These are phyloP conservation scores for Aureobasidium sp. DNA, from an alignment of 2,329 filamentous ascomycete species.

Conservation along the genomic window DNA sequence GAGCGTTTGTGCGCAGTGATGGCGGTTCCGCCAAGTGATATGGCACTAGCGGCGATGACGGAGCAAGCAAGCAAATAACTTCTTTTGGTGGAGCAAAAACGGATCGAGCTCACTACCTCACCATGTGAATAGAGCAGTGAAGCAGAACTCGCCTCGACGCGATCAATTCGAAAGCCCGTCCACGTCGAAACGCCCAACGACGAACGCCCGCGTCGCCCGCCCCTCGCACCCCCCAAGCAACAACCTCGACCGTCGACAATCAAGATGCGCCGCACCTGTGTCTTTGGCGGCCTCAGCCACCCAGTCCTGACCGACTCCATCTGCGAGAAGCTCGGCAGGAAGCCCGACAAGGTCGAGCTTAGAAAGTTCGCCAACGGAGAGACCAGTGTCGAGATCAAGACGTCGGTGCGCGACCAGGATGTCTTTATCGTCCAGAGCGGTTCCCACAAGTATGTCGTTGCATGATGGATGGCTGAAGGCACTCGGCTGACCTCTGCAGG, in stretches of 20 bases:
- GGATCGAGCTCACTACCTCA: not conserved
- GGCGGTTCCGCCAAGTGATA: not conserved
- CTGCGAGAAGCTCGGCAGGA: constrained; percentile 55
- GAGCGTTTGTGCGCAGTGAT: not conserved
- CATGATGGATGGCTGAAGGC: not conserved
- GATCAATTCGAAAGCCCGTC: not conserved
- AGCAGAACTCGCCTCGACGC: not conserved
- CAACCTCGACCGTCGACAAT: constrained; percentile 14
- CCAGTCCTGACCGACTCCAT: constrained; percentile 55
- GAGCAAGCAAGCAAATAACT: constrained; percentile 1
- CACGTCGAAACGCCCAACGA: not conserved
- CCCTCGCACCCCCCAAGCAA: not conserved
- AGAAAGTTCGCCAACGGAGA: constrained; percentile 63
- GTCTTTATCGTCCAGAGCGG: constrained; percentile 98
- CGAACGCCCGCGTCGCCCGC: not conserved
- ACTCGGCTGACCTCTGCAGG: constrained; percentile 30
- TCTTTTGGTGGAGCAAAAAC: not conserved
- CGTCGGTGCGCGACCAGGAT: constrained; percentile 87
- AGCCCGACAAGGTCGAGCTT: constrained; percentile 50
- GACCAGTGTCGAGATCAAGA: constrained; percentile 58
- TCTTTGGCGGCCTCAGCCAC: constrained; percentile 59
- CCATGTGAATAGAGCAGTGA: constrained; percentile 9
- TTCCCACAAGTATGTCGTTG: constrained; percentile 55
- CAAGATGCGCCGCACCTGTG: constrained; percentile 56
- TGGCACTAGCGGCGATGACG: not conserved